Evolutionary conservation across 2,329 filamentous ascomycete species (phyloP).

Genomic region (Cladosporium phlei): DNA sequence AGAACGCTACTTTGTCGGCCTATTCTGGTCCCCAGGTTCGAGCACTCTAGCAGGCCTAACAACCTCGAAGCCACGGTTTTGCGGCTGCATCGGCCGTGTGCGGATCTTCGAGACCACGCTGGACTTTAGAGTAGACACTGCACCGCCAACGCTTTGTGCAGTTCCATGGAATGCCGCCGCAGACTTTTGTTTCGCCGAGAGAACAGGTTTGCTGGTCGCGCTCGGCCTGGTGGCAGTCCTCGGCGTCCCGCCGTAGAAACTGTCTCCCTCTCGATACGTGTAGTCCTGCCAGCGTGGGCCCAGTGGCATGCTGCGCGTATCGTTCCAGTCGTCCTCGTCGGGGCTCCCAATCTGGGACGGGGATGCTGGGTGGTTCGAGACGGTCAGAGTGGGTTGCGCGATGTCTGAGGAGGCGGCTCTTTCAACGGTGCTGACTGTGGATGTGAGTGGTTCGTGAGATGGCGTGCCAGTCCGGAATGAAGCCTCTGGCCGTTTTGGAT

Average conservation of each 20-base stretch:
- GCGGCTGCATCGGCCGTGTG: background rate
- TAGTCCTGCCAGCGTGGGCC: constrained; percentile 9
- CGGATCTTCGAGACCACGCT: background rate
- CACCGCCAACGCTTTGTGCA: background rate
- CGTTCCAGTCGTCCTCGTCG: constrained; percentile 1
- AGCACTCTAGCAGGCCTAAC: background rate
- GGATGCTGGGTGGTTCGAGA: background rate
- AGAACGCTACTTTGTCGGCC: too few relatives aligned
- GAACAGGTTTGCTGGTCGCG: background rate
- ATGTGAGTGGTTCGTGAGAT: background rate
- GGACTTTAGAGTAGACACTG: background rate
- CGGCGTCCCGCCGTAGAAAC: background rate
- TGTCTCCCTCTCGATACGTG: constrained; percentile 6
- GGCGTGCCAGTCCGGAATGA: background rate
- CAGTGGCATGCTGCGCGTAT: constrained; percentile 2
- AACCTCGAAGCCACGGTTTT: background rate
- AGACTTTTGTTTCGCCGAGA: background rate
- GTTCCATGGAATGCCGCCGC: background rate
- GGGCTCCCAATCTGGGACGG: background rate
- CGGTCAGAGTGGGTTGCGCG: background rate
- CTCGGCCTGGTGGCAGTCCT: background rate
- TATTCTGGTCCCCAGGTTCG: too few relatives aligned
- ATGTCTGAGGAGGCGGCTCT: background rate
- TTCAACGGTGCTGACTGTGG: background rate
- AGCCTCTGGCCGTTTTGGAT: background rate